Conservation (phyloP, 495 filamentous ascomycete species). For the Aspergillus indologenus region DNA sequence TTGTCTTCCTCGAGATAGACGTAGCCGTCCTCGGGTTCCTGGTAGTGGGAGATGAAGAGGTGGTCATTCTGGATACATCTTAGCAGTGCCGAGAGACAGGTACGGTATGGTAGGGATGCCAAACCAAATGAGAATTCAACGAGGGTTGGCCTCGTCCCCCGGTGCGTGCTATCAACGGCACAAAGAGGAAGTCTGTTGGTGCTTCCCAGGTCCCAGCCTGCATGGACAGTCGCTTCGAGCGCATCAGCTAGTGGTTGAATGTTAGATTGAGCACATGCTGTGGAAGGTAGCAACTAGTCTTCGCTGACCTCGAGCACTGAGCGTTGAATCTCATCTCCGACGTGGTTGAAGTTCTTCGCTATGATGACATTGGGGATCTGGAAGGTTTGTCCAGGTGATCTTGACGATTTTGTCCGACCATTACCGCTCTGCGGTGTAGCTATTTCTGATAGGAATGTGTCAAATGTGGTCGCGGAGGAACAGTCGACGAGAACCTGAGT, state of each 20-base stretch:
- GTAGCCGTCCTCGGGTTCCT: slow-evolving; percentile 69
- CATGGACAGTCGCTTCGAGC: slow-evolving; percentile 71
- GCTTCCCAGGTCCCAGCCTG: slow-evolving; percentile 66
- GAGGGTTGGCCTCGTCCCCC: slow-evolving; percentile 26
- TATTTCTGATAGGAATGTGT: slow-evolving; percentile 72
- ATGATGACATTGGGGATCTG: slow-evolving; percentile 77
- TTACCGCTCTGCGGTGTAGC: slow-evolving; percentile 32
- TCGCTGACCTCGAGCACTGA: slow-evolving; percentile 69
- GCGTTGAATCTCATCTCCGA: slow-evolving; percentile 71
- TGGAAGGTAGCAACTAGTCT: too few relatives aligned
- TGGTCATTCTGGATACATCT: slow-evolving; percentile 62
- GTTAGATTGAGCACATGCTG: neutral
- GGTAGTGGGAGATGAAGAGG: slow-evolving; percentile 85
- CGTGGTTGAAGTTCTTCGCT: slow-evolving; percentile 71
- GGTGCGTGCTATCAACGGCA: slow-evolving; percentile 60
- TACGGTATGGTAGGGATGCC: slow-evolving; percentile 1
- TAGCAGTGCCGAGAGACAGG: neutral
- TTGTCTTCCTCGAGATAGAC: slow-evolving; percentile 63
- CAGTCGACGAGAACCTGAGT: slow-evolving; percentile 66
- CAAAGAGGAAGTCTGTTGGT: slow-evolving; percentile 76
- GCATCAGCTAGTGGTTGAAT: slow-evolving; percentile 59
- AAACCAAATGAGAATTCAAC: slow-evolving; percentile 49
- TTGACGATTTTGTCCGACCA: neutral
- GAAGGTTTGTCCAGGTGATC: slow-evolving; percentile 16
- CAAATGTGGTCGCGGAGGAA: slow-evolving; percentile 65